These are phyloP conservation scores for Cucurbita ficifolia DNA, from an alignment of 306 rosid species.

Conservation along the genomic window DNA sequence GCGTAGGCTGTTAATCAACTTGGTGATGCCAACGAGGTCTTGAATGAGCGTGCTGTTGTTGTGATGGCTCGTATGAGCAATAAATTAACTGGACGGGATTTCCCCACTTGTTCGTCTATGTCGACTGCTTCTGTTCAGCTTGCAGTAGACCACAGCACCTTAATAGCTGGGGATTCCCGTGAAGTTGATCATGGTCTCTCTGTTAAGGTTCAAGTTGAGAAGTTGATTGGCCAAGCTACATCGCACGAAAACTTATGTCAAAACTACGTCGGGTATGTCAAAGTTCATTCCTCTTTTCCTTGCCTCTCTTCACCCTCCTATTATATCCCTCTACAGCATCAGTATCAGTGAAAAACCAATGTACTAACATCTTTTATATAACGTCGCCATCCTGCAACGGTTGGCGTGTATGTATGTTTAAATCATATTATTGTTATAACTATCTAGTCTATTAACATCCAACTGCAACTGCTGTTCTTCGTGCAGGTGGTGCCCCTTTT, in stretches of 20 bases:
- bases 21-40: conserved; percentile 97
- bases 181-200: conserved; percentile 87
- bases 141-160: conserved; percentile 47
- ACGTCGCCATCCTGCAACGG: not conserved
- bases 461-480: not conserved
- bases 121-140: conserved; percentile 43
- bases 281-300: not conserved
- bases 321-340: not conserved
- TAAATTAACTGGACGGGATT: conserved; percentile 96
- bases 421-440: not conserved
- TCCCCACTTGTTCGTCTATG: conserved; percentile 49
- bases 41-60: conserved; percentile 92
- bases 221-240: conserved; percentile 68
- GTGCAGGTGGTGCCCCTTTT: conserved; percentile 96
- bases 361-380: not conserved
- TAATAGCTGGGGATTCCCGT: conserved; percentile 64
- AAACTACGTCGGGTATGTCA: conserved; percentile 83
- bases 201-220: conserved; percentile 81
- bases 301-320: not conserved
- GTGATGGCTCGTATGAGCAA: conserved; percentile 96
- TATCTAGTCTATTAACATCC: not conserved
- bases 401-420: not conserved
- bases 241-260: conserved; percentile 92
- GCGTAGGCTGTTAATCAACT: conserved; percentile 91
- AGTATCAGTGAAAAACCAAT: not conserved